Conservation (phyloP, 2,329 filamentous ascomycete genomes). For the Stagonosporopsis tanaceti region DNA sequence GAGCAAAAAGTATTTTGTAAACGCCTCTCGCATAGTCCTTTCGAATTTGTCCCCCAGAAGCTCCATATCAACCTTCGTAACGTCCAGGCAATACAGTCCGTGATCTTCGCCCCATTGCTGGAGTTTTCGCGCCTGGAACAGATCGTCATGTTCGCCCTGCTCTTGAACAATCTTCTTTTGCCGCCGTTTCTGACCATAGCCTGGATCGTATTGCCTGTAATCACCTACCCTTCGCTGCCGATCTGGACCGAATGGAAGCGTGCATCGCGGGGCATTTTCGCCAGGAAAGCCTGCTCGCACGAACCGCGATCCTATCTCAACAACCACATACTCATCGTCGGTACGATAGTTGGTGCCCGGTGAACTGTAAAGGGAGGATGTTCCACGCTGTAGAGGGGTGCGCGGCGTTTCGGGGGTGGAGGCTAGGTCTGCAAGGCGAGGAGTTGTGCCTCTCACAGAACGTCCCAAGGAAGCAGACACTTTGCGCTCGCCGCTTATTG, state of each 20-base stretch:
- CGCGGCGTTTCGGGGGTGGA: conserved; percentile 47
- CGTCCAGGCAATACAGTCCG: conserved; percentile 81
- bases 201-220: conserved; percentile 73
- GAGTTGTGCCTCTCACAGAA: conserved; percentile 41
- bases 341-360: conserved; percentile 63
- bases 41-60: conserved; percentile 89
- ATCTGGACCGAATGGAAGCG: conserved; percentile 76
- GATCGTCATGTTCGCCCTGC: conserved; percentile 72
- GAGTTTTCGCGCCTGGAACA: conserved; percentile 68
- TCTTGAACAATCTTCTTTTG: conserved; percentile 56
- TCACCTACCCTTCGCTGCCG: conserved; percentile 81
- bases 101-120: conserved; percentile 68
- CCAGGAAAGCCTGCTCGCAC: conserved; percentile 87
- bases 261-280: conserved; percentile 76
- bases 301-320: conserved; percentile 83
- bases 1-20: conserved; percentile 75
- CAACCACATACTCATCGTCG: conserved; percentile 82
- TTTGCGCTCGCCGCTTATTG: conserved; percentile 41
- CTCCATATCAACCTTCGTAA: conserved; percentile 76
- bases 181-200: conserved; percentile 60
- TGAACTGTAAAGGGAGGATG: conserved; percentile 65
- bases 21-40: conserved; percentile 79
- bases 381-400: conserved; percentile 65
- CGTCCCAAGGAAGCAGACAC: conserved; percentile 39
- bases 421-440: conserved; percentile 47